Conservation (phyloP, 2,329 filamentous ascomycete genomes). For the Teratosphaeria nubilosa region DNA sequence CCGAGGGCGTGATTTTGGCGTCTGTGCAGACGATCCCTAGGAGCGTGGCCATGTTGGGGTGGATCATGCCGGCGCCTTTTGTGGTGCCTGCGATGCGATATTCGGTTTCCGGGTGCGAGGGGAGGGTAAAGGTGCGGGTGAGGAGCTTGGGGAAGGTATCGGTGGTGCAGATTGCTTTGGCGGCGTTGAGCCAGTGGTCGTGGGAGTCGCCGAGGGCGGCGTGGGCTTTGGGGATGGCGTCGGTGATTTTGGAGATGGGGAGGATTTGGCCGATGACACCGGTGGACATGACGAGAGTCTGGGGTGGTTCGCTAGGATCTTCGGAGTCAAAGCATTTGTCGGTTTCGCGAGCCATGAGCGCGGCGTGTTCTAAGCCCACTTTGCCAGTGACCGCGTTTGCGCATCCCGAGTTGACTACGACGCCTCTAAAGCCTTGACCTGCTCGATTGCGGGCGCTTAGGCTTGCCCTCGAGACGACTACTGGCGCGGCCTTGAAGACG, state of each 20-base stretch:
- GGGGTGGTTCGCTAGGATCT: conserved; percentile 37
- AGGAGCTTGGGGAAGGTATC: conserved; percentile 97
- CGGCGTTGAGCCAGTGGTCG: conserved; percentile 75
- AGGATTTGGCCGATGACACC: conserved; percentile 93
- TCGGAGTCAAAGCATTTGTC: conserved; percentile 52
- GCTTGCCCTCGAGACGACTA: conserved; percentile 70
- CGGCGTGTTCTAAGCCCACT: conserved; percentile 79
- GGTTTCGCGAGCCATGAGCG: conserved; percentile 68
- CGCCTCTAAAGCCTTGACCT: conserved; percentile 62
- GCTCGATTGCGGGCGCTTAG: background rate
- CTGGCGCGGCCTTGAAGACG: conserved; percentile 93
- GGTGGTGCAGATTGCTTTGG: conserved; percentile 91
- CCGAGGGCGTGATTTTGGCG: conserved; percentile 59
- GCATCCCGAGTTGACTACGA: conserved; percentile 91
- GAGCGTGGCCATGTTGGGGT: conserved; percentile 96
- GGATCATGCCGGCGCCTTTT: conserved; percentile 98
- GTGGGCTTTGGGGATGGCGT: conserved; percentile 69
- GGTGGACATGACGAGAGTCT: conserved; percentile 94
- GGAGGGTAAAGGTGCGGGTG: conserved; percentile 73
- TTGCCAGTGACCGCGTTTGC: conserved; percentile 94
- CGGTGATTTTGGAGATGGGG: conserved; percentile 81
- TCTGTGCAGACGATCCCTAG: conserved; percentile 89
- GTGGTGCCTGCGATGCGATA: conserved; percentile 91
- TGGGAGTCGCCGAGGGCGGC: conserved; percentile 63
- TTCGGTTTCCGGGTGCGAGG: conserved; percentile 62